Base-by-base conservation (phyloP, 1,284 basidiomycete genomes). In the Sporisorium exsertum region DNA sequence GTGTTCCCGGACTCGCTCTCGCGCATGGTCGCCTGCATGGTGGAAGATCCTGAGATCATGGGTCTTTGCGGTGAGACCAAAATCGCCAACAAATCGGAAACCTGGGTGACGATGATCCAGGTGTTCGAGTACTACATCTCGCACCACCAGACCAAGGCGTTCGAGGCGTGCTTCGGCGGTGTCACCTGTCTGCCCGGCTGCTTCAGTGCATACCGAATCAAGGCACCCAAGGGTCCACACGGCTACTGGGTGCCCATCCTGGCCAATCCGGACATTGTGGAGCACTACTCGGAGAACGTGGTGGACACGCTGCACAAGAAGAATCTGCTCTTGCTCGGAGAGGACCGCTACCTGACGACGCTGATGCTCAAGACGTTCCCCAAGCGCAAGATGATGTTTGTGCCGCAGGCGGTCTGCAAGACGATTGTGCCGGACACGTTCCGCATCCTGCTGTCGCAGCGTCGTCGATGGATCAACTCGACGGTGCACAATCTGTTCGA, bases 71-170 rank as follows among this genome's bases (percentile, higher is more conserved):
- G 87, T 55, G 87, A 87, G 81, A 87, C 87, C 42, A 87, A 87
- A 82, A 87, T 87, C 56, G 87, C 87, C 43, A 87, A 87, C 81
- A 87, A 87, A 80, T 70, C 83, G 24, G 87, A 87, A 70, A 86
- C 87, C 18, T 87, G 87, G 87, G 87, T 87, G 18, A 87, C 87
- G 18, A 87, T 87, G 87, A 87, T 87, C 52, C 87, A 87, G 83
- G 86, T 87, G 92, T 98, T 98, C 86, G 96, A 98, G 87, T 99
- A 99, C 87, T 98, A 98, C 89, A 97, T 98, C 86, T 98, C 96
- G 16, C 96, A 99, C 85, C 97, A 99, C 87, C 90, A 95, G 89
- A 97, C 87, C 80, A 85, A 87, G 78, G 86, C 86, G 4, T 87
- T 86, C 77, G 87, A 87, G 74, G 82, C 86, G 3, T 86, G 84